phyloP scores from a whole-genome alignment of 129 eudicot species.

The Arctium minus region DNA sequence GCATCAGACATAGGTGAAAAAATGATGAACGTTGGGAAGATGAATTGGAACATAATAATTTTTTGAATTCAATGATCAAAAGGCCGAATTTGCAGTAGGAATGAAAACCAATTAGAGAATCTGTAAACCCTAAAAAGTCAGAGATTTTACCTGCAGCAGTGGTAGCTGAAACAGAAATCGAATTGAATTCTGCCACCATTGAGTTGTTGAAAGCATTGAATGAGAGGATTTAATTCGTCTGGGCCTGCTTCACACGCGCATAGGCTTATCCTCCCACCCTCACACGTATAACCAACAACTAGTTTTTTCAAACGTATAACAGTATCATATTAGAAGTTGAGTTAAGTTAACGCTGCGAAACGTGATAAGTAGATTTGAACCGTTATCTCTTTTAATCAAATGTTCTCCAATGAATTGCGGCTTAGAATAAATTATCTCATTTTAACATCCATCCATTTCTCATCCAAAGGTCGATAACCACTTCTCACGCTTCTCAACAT shows the following conservation, averaged over 20 bases:
- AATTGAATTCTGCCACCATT: conserved; percentile 44
- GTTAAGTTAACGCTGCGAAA: too few species aligned
- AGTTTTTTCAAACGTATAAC: too few species aligned
- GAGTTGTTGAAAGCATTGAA: conserved; percentile 66
- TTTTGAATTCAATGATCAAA: conserved; percentile 1
- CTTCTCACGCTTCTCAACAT: too few species aligned
- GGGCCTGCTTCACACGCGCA: conserved; percentile 11
- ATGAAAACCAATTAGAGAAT: not conserved
- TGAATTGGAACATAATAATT: not conserved
- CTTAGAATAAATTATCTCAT: too few species aligned
- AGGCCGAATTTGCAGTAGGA: not conserved
- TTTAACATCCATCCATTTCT: too few species aligned
- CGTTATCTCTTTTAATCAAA: too few species aligned
- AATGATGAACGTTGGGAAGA: conserved; percentile 20
- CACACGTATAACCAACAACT: not conserved
- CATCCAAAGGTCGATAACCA: too few species aligned
- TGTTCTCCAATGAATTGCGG: too few species aligned
- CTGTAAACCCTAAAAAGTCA: not conserved
- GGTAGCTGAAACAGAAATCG: conserved; percentile 24
- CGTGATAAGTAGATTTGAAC: too few species aligned
- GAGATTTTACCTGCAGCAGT: conserved; percentile 5
- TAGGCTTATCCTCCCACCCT: not conserved
- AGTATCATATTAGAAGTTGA: too few species aligned
- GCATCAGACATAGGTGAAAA: conserved; percentile 22
- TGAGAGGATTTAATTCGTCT: conserved; percentile 37